phyloP scores from a whole-genome alignment of 2,329 filamentous ascomycete genomes.

The Balansia obtecta region DNA sequence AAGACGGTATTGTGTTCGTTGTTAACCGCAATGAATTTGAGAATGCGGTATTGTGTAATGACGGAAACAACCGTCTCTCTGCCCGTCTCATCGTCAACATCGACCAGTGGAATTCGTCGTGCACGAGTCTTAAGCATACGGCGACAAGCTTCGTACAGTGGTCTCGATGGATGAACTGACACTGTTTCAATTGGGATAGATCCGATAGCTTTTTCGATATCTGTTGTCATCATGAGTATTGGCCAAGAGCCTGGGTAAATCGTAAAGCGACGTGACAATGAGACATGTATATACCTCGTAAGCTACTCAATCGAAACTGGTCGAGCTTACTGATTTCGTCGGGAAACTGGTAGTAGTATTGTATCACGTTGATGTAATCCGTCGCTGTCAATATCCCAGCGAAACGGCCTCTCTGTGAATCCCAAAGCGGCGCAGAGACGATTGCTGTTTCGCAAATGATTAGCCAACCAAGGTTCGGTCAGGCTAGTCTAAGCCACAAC shows the following conservation, averaged over 20 bases:
- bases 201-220: conserved; percentile 89
- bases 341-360: conserved; percentile 97
- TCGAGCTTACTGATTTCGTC: conserved; percentile 83
- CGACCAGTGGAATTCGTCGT: conserved; percentile 84
- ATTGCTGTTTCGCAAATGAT: conserved; percentile 50
- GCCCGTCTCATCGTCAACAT: conserved; percentile 86
- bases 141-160: conserved; percentile 89
- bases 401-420: conserved; percentile 84
- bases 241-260: neutral
- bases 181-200: conserved; percentile 87
- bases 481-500: neutral
- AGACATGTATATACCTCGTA: conserved; percentile 55
- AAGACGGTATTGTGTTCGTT: conserved; percentile 72
- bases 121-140: conserved; percentile 91
- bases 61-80: conserved; percentile 91
- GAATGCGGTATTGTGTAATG: conserved; percentile 93
- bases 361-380: conserved; percentile 97
- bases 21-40: conserved; percentile 98
- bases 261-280: neutral
- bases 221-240: conserved; percentile 31
- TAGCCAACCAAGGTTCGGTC: neutral
- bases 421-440: conserved; percentile 94
- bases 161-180: conserved; percentile 82
- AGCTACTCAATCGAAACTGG: conserved; percentile 81
- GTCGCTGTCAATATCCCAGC: conserved; percentile 89